Evolutionary conservation across 2,329 filamentous ascomycete species (phyloP).

Genomic region (Aotearoamyces nothofagi): DNA sequence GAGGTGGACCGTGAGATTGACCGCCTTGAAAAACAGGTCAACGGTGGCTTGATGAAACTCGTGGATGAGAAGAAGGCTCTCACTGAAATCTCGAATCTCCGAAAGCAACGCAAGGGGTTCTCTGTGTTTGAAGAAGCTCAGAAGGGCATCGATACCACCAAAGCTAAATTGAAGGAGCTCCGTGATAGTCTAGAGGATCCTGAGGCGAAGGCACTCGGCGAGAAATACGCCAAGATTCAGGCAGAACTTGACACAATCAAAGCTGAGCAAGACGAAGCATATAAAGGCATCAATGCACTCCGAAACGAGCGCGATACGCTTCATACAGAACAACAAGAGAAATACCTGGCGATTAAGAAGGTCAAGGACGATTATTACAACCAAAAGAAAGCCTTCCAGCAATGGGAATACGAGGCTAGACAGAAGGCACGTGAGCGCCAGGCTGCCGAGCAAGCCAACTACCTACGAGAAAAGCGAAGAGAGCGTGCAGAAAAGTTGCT

Average conservation of each 20-base stretch:
- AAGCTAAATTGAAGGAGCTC: slow-evolving; percentile 75
- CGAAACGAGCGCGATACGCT: slow-evolving; percentile 76
- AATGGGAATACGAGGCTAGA: slow-evolving; percentile 73
- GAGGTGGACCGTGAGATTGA: slow-evolving; percentile 78
- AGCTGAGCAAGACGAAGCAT: slow-evolving; percentile 79
- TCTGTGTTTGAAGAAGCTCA: slow-evolving; percentile 69
- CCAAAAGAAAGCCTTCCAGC: slow-evolving; percentile 65
- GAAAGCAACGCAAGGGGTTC: slow-evolving; percentile 87
- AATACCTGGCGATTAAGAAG: slow-evolving; percentile 67
- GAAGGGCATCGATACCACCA: slow-evolving; percentile 78
- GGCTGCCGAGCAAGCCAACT: slow-evolving; percentile 64
- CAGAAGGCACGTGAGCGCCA: slow-evolving; percentile 63
- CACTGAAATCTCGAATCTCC: slow-evolving; percentile 64
- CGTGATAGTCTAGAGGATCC: slow-evolving; percentile 85
- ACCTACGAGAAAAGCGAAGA: slow-evolving; percentile 57
- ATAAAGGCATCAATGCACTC: slow-evolving; percentile 73
- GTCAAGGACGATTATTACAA: slow-evolving; percentile 82
- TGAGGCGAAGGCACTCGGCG: slow-evolving; percentile 74
- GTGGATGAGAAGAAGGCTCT: slow-evolving; percentile 96
- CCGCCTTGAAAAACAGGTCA: slow-evolving; percentile 69
- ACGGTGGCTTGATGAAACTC: slow-evolving; percentile 81
- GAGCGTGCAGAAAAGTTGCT: slow-evolving; percentile 63
- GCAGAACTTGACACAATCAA: slow-evolving; percentile 82
- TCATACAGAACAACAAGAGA: slow-evolving; percentile 74
- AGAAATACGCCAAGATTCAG: slow-evolving; percentile 74